Conservation (phyloP, 768 basidiomycete species). For the Mycena filopes region DNA sequence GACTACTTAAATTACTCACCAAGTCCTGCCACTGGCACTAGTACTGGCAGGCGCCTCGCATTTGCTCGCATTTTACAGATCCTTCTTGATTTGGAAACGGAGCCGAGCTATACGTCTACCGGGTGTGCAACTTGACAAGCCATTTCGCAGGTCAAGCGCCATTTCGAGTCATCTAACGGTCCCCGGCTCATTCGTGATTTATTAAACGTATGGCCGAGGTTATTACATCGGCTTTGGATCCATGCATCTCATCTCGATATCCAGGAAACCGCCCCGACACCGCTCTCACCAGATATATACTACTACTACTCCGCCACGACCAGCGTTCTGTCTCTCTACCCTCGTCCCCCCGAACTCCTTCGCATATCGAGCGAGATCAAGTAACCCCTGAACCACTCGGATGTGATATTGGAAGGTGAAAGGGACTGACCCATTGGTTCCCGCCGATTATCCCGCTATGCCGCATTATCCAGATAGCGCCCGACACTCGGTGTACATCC, state of each 20-base stretch:
- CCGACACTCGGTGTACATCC: background rate
- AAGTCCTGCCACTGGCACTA: too few relatives aligned
- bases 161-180: conserved; percentile 5
- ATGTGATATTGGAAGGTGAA: conserved; percentile 12
- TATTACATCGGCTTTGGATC: conserved; percentile 14
- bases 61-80: conserved; percentile 13
- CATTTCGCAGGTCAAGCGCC: background rate
- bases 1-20: too few relatives aligned
- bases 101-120: background rate
- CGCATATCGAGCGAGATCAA: conserved; percentile 1
- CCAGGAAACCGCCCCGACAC: background rate
- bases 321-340: conserved; percentile 9
- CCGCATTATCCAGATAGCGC: conserved; percentile 1
- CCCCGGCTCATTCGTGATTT: conserved; percentile 14
- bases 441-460: background rate
- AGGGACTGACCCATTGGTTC: background rate
- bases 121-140: background rate
- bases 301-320: conserved; percentile 2
- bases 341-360: conserved; percentile 5
- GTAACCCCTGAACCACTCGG: background rate
- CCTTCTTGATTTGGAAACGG: background rate
- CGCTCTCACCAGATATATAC: background rate
- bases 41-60: conserved; percentile 4
- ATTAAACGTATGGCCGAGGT: conserved; percentile 5
- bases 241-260: background rate